A percentile compares a stretch with the other conserved stretches of the same genome.
These are phyloP conservation scores for Podosphaera fusca DNA, from an alignment of 2,329 filamentous ascomycete genomes.

Conservation along the genomic window DNA sequence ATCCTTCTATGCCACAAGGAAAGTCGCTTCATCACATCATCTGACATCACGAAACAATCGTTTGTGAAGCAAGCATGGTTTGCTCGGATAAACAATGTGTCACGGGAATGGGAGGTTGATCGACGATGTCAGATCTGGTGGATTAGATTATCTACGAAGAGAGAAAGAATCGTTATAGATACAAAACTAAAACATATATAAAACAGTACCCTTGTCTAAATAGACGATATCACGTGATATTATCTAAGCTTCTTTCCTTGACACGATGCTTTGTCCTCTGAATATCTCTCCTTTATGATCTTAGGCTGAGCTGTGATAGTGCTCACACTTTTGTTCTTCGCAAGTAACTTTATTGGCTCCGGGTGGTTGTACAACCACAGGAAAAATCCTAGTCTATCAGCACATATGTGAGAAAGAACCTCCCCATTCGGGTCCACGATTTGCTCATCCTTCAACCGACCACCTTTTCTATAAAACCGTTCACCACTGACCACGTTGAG, in stretches of 20 bases:
- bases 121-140: no score
- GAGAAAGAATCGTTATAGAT: no score
- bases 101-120: no score
- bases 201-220: no score
- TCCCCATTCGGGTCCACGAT: neutral
- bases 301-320: neutral
- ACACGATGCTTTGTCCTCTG: neutral
- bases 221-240: no score
- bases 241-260: no score
- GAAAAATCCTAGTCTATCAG: conserved; percentile 1
- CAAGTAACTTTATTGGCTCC: neutral
- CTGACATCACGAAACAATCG: neutral
- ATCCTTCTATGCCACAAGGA: neutral
- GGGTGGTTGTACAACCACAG: neutral
- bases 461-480: neutral
- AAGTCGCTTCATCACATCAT: neutral
- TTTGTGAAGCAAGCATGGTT: neutral
- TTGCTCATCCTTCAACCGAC: neutral
- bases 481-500: neutral
- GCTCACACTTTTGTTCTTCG: neutral
- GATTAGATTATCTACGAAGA: no score
- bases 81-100: neutral
- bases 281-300: neutral
- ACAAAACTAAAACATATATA: no score
- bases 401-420: neutral